Evolutionary conservation across 2,329 filamentous ascomycete species (phyloP), one percentile per base, ranked within the genome.

Genomic region (Talaromyces sp.): DNA sequence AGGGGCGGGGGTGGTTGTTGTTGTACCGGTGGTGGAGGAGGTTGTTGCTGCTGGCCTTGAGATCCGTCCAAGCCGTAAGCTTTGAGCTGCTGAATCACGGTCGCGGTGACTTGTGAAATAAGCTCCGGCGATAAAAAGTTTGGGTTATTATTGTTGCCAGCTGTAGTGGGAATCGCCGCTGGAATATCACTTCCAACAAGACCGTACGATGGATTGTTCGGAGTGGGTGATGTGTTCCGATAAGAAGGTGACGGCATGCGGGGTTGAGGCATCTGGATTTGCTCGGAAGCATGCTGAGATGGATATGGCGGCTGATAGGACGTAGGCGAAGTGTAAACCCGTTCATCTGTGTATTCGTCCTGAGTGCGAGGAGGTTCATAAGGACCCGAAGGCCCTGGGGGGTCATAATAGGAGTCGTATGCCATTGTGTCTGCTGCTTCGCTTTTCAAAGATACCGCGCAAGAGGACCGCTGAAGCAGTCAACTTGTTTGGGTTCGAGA

Each of bases 71-170:
- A 60, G 46, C 75, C 75, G 50, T 77, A 72, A 40, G 72, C 74
- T 64, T 80, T 83, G 63, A 84, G 75, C 59, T 85, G 81, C 67
- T 83, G 81, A 50, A 84, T 81, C 25, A 84, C 79, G 57, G 75
- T 80, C 56, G 80, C 79, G 1, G 82, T 85, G 63, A 87, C 83
- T 61, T 84, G 80, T 50, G 82, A 80, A 53, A 88, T 78, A 21
- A 87, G 73, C 7, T 84, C 81, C 2, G 84, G 84, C 53, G 84
- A 80, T 11, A 87, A 72, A 39, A 79, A 77, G 59, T 75, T 75
- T 8, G 78, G 73, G 8, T 77, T 70, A 58, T 75, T 75, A 10
- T 78, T 75, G 53, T 78, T 77, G 63, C 81, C 75, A 60, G 40
- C 33, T n/a, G 56, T 41, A 46, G 36, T 48, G 8, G 35, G 33